These are phyloP conservation scores for Epichloe typhina DNA, from an alignment of 2,329 filamentous ascomycete genomes.

Conservation along the genomic window DNA sequence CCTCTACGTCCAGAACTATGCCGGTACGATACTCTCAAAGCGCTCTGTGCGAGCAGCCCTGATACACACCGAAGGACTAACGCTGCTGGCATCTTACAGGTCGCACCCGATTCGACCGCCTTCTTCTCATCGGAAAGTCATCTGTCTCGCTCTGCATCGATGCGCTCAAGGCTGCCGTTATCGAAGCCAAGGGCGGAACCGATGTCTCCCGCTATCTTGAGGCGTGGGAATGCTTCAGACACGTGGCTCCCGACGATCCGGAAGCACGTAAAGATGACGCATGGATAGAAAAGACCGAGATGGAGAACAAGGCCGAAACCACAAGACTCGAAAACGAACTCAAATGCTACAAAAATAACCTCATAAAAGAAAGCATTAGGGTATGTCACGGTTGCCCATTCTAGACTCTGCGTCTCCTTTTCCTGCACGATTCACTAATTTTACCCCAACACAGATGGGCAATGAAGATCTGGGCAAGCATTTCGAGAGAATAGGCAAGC, in stretches of 20 bases:
- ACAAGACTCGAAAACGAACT: slow-evolving; percentile 71
- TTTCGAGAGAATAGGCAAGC: slow-evolving; percentile 65
- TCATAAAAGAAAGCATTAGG: slow-evolving; percentile 92
- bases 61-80: neutral
- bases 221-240: slow-evolving; percentile 50
- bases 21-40: slow-evolving; percentile 37
- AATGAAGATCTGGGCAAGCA: slow-evolving; percentile 85
- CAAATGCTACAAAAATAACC: slow-evolving; percentile 88
- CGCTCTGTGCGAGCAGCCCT: neutral
- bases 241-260: slow-evolving; percentile 51
- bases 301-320: slow-evolving; percentile 55
- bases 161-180: slow-evolving; percentile 64
- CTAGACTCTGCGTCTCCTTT: neutral
- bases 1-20: slow-evolving; percentile 80
- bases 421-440: neutral
- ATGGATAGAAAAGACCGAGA: slow-evolving; percentile 63
- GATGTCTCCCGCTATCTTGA: slow-evolving; percentile 61
- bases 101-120: slow-evolving; percentile 65
- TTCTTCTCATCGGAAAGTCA: slow-evolving; percentile 67
- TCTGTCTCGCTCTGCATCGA: slow-evolving; percentile 67
- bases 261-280: slow-evolving; percentile 52
- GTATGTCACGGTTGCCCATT: slow-evolving; percentile 29
- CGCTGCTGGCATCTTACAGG: slow-evolving; percentile 33
- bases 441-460: slow-evolving; percentile 53
- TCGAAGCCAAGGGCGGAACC: slow-evolving; percentile 61